Conservation (phyloP, 1,284 basidiomycete genomes). For the Peniophora sp. region DNA sequence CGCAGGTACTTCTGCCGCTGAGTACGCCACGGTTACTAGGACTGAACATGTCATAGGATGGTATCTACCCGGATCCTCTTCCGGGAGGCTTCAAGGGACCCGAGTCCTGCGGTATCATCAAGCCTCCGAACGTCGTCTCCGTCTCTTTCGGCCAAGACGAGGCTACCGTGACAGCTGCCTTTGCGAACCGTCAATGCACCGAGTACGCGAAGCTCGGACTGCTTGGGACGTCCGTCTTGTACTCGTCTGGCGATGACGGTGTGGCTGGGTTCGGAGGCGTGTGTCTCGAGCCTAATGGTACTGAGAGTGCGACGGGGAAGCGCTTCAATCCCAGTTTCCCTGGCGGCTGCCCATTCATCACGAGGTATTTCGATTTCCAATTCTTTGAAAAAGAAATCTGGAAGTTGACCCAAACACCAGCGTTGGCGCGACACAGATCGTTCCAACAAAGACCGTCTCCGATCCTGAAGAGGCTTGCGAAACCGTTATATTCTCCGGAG, state of each 20-base stretch:
- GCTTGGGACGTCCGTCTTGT: slow-evolving; percentile 26
- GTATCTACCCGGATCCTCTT: slow-evolving; percentile 42
- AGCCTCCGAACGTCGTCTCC: slow-evolving; percentile 30
- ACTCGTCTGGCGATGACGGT: slow-evolving; percentile 24
- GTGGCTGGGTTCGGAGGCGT: slow-evolving; percentile 20
- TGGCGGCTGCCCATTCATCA: slow-evolving; percentile 10
- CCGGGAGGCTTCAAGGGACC: slow-evolving; percentile 34
- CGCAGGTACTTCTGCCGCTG: slow-evolving; percentile 15
- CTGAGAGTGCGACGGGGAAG: slow-evolving; percentile 13
- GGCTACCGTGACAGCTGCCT: slow-evolving; percentile 23
- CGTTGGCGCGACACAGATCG: slow-evolving; percentile 30
- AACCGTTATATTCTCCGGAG: slow-evolving; percentile 21
- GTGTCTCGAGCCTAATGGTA: slow-evolving; percentile 20
- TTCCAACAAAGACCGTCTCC: slow-evolving; percentile 15
- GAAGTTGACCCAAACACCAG: too few relatives aligned
- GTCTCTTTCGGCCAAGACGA: slow-evolving; percentile 32
- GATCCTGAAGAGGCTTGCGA: slow-evolving; percentile 30
- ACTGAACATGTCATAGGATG: slow-evolving; percentile 27
- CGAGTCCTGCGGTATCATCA: slow-evolving; percentile 30
- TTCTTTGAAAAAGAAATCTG: too few relatives aligned
- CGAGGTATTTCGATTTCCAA: neutral
- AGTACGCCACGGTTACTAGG: slow-evolving; percentile 7
- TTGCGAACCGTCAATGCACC: slow-evolving; percentile 31
- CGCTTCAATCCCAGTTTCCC: slow-evolving; percentile 23
- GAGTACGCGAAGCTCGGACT: slow-evolving; percentile 33